phyloP scores from a whole-genome alignment of 495 filamentous ascomycete species.

The Elasticomyces elasticus region DNA sequence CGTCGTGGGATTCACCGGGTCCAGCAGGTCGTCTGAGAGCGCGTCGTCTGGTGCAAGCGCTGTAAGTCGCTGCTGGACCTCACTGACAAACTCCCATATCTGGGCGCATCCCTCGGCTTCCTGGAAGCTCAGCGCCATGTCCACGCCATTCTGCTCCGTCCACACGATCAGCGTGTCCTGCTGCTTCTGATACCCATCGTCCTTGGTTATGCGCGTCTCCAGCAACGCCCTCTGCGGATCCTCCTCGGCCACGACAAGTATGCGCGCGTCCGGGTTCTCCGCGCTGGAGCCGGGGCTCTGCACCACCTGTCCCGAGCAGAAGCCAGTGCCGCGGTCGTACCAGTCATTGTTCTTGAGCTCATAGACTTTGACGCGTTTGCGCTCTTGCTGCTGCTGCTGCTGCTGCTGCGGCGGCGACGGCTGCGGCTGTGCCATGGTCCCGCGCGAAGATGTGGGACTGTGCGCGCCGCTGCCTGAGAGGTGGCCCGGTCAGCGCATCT shows the following conservation, averaged over 20 bases:
- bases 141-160: slow-evolving; percentile 78
- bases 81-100: slow-evolving; percentile 92
- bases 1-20: slow-evolving; percentile 55
- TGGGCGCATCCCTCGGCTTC: slow-evolving; percentile 87
- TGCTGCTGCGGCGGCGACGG: not conserved
- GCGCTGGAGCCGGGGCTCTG: slow-evolving; percentile 13
- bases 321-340: slow-evolving; percentile 95
- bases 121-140: slow-evolving; percentile 98
- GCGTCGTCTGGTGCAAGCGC: slow-evolving; percentile 67
- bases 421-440: slow-evolving; percentile 3
- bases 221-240: slow-evolving; percentile 70
- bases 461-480: not conserved
- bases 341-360: slow-evolving; percentile 97
- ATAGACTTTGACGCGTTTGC: slow-evolving; percentile 95
- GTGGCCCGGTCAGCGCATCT: not conserved
- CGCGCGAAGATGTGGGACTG: not conserved
- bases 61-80: slow-evolving; percentile 61
- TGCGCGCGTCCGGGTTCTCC: slow-evolving; percentile 54
- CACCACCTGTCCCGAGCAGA: slow-evolving; percentile 71
- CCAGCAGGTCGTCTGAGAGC: slow-evolving; percentile 77
- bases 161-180: slow-evolving; percentile 98
- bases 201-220: slow-evolving; percentile 82
- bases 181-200: slow-evolving; percentile 97
- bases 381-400: not conserved
- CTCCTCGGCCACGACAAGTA: slow-evolving; percentile 90